Conservation (phyloP, 371 early-diverging fungal species). For the Umbelopsis sp. region DNA sequence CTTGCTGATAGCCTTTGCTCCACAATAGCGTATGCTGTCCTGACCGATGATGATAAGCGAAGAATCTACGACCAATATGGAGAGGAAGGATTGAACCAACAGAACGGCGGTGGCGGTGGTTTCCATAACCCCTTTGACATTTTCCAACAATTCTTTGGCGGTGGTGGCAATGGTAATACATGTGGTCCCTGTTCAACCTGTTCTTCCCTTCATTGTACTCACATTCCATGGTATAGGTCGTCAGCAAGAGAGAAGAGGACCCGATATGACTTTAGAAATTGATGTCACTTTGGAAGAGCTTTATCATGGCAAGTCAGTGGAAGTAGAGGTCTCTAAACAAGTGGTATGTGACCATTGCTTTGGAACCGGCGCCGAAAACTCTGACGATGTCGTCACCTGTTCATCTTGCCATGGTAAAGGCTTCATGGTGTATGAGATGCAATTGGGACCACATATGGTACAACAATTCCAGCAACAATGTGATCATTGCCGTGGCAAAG, state of each 20-base stretch:
- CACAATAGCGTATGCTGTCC: constrained; percentile 84
- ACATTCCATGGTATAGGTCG: constrained; percentile 23
- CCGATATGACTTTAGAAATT: constrained; percentile 74
- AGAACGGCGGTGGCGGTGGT: constrained; percentile 57
- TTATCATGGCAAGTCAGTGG: constrained; percentile 81
- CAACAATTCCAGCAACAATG: constrained; percentile 95
- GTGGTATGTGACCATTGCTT: constrained; percentile 91
- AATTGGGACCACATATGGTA: constrained; percentile 90
- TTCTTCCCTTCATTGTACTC: not conserved
- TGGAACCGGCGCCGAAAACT: constrained; percentile 88
- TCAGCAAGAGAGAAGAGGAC: constrained; percentile 78
- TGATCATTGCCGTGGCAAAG: constrained; percentile 88
- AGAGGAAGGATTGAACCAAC: constrained; percentile 89
- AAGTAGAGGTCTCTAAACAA: constrained; percentile 91
- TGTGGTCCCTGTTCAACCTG: not conserved
- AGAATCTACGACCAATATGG: constrained; percentile 91
- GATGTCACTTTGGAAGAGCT: constrained; percentile 89
- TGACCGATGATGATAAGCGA: constrained; percentile 91
- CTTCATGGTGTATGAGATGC: constrained; percentile 77
- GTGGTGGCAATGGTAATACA: constrained; percentile 38
- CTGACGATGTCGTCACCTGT: constrained; percentile 87
- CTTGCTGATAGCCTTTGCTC: not conserved
- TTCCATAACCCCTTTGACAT: constrained; percentile 95
- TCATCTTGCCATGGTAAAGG: constrained; percentile 82
- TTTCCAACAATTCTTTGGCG: constrained; percentile 90